Percentiles rank a stretch among this genome's conserved stretches.
These are phyloP conservation scores for Nitzschia inconspicua DNA, from an alignment of 108 stramenopile genomes.

Conservation along the genomic window DNA sequence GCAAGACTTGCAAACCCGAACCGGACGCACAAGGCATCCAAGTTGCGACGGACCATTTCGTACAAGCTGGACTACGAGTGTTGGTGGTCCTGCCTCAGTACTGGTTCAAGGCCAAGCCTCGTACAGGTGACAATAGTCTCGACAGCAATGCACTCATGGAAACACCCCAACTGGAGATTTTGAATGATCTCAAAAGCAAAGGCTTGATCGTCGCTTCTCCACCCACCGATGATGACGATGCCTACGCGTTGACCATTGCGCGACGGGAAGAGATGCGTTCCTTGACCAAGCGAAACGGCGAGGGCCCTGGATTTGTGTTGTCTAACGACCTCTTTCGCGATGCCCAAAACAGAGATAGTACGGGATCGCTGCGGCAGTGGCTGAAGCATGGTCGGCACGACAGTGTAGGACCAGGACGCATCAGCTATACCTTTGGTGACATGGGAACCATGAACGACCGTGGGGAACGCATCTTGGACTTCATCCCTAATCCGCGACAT, in stretches of 20 bases:
- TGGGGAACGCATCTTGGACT: constrained; percentile 62
- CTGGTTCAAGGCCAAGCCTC: constrained; percentile 56
- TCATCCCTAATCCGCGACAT: constrained; percentile 80
- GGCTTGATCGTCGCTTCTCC: constrained; percentile 68
- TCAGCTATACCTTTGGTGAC: constrained; percentile 79
- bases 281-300: constrained; percentile 31
- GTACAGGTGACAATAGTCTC: background rate
- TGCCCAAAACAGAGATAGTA: constrained; percentile 60
- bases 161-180: constrained; percentile 52
- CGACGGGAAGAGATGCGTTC: constrained; percentile 55
- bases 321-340: constrained; percentile 85
- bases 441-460: constrained; percentile 59
- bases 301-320: constrained; percentile 64
- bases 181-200: constrained; percentile 41
- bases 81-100: constrained; percentile 72
- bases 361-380: constrained; percentile 34
- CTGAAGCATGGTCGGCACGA: constrained; percentile 28
- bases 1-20: constrained; percentile 17
- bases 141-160: constrained; percentile 27
- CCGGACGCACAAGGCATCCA: constrained; percentile 62
- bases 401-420: constrained; percentile 46
- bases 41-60: constrained; percentile 64
- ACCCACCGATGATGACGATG: constrained; percentile 83
- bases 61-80: constrained; percentile 53
- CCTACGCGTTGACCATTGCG: constrained; percentile 72